Evolutionary conservation across 805 yeast genomes (phyloP).

Genomic region (Cyberlindnera xishuangbannaensis): DNA sequence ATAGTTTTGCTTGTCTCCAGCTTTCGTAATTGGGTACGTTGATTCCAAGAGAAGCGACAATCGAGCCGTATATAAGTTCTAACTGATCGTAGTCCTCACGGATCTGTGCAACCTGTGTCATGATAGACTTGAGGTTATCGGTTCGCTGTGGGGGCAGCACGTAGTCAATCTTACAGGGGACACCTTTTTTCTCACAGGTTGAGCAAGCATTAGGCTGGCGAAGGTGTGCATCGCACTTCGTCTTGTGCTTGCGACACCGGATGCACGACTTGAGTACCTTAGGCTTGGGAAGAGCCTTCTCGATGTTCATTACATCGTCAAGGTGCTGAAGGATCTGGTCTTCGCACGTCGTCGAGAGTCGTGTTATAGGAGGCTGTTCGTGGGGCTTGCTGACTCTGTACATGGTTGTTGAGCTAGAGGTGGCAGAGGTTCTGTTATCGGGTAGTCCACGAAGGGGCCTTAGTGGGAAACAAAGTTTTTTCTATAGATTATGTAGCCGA

Average conservation of each 20-base stretch:
- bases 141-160: constrained; percentile 44
- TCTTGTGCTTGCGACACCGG: constrained; percentile 61
- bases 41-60: constrained; percentile 12
- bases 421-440: too few species aligned
- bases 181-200: constrained; percentile 45
- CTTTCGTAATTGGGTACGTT: constrained; percentile 15
- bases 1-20: constrained; percentile 11
- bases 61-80: constrained; percentile 8
- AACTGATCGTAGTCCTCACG: constrained; percentile 10
- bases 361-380: neutral
- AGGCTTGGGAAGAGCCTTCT: constrained; percentile 26
- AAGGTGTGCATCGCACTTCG: constrained; percentile 52
- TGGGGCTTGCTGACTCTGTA: constrained; percentile 5
- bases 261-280: constrained; percentile 52
- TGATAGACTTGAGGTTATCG: constrained; percentile 22
- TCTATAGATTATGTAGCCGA: too few species aligned
- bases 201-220: constrained; percentile 54
- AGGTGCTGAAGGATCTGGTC: constrained; percentile 7
- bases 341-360: constrained; percentile 1
- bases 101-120: constrained; percentile 15
- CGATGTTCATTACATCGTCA: constrained; percentile 7
- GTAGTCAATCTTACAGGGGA: constrained; percentile 49
- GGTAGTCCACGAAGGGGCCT: too few species aligned
- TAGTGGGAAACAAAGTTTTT: too few species aligned
- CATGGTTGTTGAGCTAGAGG: too few species aligned